Evolutionary conservation across 202 grass and related monocot species (phyloP).

Genomic region (Carex arenaria): DNA sequence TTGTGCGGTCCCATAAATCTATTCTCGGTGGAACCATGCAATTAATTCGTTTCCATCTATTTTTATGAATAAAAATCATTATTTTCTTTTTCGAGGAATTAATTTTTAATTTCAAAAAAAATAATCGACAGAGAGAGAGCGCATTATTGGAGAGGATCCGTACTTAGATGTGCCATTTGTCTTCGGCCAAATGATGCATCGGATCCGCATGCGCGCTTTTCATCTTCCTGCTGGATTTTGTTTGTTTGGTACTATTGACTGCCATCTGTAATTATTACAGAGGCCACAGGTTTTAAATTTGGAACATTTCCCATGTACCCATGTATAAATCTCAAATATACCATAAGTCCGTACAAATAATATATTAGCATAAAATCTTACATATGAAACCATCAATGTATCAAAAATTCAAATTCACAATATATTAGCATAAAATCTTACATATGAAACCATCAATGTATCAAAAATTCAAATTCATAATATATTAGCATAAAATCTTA

Average conservation of each 20-base stretch:
- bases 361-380: neutral
- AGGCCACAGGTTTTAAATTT: neutral
- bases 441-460: no score
- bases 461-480: neutral
- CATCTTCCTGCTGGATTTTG: neutral
- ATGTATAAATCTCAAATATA: neutral
- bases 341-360: neutral
- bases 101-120: no score
- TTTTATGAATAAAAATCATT: no score
- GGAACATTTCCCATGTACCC: neutral
- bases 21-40: no score
- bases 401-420: neutral
- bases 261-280: neutral
- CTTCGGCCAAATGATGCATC: neutral
- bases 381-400: neutral
- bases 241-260: neutral
- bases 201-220: neutral
- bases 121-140: no score
- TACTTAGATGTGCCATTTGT: neutral
- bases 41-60: no score
- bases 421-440: no score
- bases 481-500: no score
- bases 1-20: no score
- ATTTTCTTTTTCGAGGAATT: no score
- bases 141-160: neutral